These are phyloP conservation scores for Coleophoma crateriformis DNA, from an alignment of 2,329 filamentous ascomycete species.

Conservation along the genomic window DNA sequence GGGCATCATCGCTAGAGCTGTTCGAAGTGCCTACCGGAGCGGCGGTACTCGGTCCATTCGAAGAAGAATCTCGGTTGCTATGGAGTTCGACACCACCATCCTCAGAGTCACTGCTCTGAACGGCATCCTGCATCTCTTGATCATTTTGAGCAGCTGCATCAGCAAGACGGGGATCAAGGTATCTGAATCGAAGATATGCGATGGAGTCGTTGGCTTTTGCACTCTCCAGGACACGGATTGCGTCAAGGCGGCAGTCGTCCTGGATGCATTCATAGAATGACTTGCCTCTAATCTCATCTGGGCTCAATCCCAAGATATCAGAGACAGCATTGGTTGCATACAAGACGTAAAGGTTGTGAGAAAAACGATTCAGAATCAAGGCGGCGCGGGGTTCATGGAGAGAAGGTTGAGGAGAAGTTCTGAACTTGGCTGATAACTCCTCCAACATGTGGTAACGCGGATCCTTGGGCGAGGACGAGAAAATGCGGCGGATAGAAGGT, in stretches of 20 bases:
- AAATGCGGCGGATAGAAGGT: slow-evolving; percentile 71
- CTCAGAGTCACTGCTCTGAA: slow-evolving; percentile 33
- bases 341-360: slow-evolving; percentile 76
- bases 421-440: slow-evolving; percentile 77
- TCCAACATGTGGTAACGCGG: slow-evolving; percentile 88
- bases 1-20: slow-evolving; percentile 3
- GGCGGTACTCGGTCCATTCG: slow-evolving; percentile 3
- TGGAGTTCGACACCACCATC: slow-evolving; percentile 42
- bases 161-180: slow-evolving; percentile 63
- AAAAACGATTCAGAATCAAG: slow-evolving; percentile 82
- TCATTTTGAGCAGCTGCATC: slow-evolving; percentile 39
- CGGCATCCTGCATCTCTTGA: slow-evolving; percentile 33
- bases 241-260: slow-evolving; percentile 69
- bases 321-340: slow-evolving; percentile 75
- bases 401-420: slow-evolving; percentile 48
- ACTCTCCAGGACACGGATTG: slow-evolving; percentile 73
- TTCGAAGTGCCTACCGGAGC: background rate
- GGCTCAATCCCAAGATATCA: slow-evolving; percentile 68
- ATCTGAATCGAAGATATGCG: slow-evolving; percentile 83
- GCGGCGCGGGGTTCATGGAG: slow-evolving; percentile 77
- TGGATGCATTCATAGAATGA: slow-evolving; percentile 88
- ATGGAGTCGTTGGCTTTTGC: slow-evolving; percentile 90
- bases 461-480: slow-evolving; percentile 75
- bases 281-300: slow-evolving; percentile 64
- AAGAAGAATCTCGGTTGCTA: slow-evolving; percentile 34